Evolutionary conservation across 2,329 filamentous ascomycete genomes (phyloP), one percentile per base, ranked within the genome.

Genomic region (Ceratocystis papillata): DNA sequence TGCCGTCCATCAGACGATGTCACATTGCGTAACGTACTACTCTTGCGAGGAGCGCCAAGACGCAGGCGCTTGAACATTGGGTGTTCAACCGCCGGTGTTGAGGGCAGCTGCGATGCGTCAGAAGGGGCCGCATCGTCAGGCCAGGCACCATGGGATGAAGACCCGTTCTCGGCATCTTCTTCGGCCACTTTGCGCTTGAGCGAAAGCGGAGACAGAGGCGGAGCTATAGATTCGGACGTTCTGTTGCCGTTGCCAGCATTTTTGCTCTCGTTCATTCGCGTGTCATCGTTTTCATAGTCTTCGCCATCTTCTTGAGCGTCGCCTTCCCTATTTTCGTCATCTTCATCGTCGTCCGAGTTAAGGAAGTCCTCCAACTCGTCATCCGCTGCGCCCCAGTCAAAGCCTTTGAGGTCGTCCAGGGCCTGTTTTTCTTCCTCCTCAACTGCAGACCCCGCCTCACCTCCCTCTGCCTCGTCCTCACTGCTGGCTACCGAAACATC

Each of bases 331-430:
- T 41, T 41, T 15, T 69, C 69, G 3, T 70, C 71, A 12, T 73
- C 72, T 0, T 74, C 73, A 0, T 76, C 78, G 1, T 77, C 78
- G 1, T 77, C 79, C 30, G 78, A 77, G 8, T 81, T 82, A 70
- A 94, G 76, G 70, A 94, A 92, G 59, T 90, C 89, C 15, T 83
- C 83, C 8, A 95, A 77, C 71, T 95, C 90, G 67, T 88, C 85
- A 69, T 90, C 86, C 1, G 83, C 81, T 8, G 77, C 79, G 3
- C 78, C 81, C 79, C 85, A 87, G 72, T 89, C 81, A 65, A 87
- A 83, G 15, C 77, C 76, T 67, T 80, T 79, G 3, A 85, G 74
- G 63, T 80, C 80, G 63, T 85, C 81, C 68, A 85, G 81, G 1
- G 82, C 83, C 20, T 62, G 62, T 33, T 81, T 78, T 5, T 79